Base-by-base conservation (phyloP, 108 stramenopile species). In the Mediolabrus comicus region DNA sequence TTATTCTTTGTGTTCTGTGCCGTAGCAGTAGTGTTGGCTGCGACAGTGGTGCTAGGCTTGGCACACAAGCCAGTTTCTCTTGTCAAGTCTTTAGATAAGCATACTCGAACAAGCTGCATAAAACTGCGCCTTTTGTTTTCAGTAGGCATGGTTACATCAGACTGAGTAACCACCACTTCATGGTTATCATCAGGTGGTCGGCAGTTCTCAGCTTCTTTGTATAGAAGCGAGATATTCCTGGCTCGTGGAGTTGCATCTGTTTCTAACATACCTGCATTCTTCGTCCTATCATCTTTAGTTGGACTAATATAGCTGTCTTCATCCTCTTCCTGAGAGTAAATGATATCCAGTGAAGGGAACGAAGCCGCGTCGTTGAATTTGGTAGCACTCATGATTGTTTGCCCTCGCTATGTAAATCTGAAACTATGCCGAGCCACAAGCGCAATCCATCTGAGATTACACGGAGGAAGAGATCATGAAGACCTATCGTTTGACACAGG, bases 321-420 rank as follows among this genome's bases (percentile, higher is more conserved):
- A 8, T 57, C 56, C 8, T 58, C 68, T 25, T 69, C 68, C 32
- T 56, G 66, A 34, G 66, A 55, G 28, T 46, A 38, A 1, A 69
- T 28, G 28, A 39, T 51, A 30, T 49, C 58, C 19, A 69, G 24
- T 4, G 68, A 59, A 57, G 68, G 68, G 34, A 69, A 69, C 14
- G 68, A 59, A 32, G 4, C 46, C n/a, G n/a, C n/a, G n/a, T n/a
- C n/a, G n/a, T n/a, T n/a, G n/a, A n/a, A n/a, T n/a, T n/a, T n/a
- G n/a, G n/a, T n/a, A n/a, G n/a, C n/a, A n/a, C n/a, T n/a, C n/a
- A n/a, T n/a, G n/a, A n/a, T n/a, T n/a, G n/a, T n/a, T n/a, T n/a
- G n/a, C n/a, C n/a, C n/a, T n/a, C n/a, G n/a, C n/a, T n/a, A n/a
- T n/a, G n/a, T n/a, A n/a, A n/a, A n/a, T n/a, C n/a, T n/a, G n/a